Conservation (phyloP, 2,329 filamentous ascomycete genomes). For the Cordyceps fumosorosea region DNA sequence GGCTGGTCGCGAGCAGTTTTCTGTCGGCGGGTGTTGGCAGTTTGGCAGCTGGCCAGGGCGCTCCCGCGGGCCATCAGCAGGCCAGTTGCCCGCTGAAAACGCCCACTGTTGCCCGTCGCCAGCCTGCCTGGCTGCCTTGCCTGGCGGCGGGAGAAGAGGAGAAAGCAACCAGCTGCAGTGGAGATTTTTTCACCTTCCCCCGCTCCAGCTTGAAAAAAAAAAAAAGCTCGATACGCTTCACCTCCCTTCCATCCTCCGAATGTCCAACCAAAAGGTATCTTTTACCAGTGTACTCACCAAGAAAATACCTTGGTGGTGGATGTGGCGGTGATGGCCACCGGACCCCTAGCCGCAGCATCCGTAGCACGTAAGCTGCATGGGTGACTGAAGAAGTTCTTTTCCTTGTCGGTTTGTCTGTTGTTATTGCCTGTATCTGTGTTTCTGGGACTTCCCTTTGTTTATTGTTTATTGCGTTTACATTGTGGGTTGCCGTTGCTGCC, state of each 20-base stretch:
- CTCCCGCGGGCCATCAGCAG: neutral
- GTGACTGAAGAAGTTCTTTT: neutral
- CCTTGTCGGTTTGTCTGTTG: neutral
- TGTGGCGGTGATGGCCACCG: conserved; percentile 8
- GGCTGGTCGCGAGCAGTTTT: neutral
- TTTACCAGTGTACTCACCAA: neutral
- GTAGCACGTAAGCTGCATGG: neutral
- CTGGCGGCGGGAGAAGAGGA: neutral
- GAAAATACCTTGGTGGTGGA: neutral
- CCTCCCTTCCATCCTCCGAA: conserved; percentile 10
- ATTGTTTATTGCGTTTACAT: neutral
- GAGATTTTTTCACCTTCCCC: conserved; percentile 11
- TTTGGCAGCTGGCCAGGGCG: too few relatives aligned
- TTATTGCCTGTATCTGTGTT: neutral
- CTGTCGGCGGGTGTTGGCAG: neutral
- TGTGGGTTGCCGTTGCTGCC: neutral
- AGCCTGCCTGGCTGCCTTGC: neutral
- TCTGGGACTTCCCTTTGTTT: neutral
- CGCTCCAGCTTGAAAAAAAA: neutral
- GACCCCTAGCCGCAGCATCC: conserved; percentile 4
- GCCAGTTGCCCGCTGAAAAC: neutral
- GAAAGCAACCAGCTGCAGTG: neutral
- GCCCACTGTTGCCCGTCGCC: neutral
- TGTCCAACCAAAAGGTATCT: neutral
- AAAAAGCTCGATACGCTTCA: conserved; percentile 11